Base-by-base conservation (phyloP, 129 eudicot genomes). In the Kitagawia praeruptora region DNA sequence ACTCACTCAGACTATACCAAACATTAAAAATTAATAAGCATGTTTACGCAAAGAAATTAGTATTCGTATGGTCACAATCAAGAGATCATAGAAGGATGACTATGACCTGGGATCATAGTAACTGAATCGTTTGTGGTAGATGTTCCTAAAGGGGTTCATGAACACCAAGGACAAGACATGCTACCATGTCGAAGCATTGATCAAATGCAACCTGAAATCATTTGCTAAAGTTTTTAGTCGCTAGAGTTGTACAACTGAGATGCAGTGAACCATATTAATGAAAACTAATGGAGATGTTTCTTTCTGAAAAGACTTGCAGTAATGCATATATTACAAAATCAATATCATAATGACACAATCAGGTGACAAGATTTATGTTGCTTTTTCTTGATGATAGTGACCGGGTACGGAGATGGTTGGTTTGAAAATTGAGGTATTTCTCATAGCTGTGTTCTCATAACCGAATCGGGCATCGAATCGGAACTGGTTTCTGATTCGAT, bases 91-190 rank as follows among this genome's bases (percentile, higher is more conserved):
- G 92, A 90, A 49, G 96, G 89, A 39, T 84, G 92, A 72, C 89
- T 87, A 39, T 84, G 92, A 72, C 89, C 89, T 9, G 96, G 96
- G 77, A 88, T 89, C 5, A 63, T 86, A 61, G 92, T 83, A 12
- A 86, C 86, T 6, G 91, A 90, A 61, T 90, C 96, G 9, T 90
- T 88, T 82, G 92, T 90, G 34, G 96, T 90, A 58, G 92, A 90
- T 78, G 91, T 90, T 81, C 92, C 92, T 4, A 91, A 90, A 61
- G 92, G 92, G 38, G 1, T 31, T 31, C 34, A 31, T 31, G 34
- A 90, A 90, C 87, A 90, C 92, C 31, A 88, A 88, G 51, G 96
- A 90, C 28, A 92, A 90, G 69, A 88, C 96, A 0, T 90, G 96
- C 85, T 90, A 86, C 85, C 88, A 88, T 86, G 89, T 90, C 19